phyloP scores from a whole-genome alignment of 75 land plant species.

The Isoetes taiwanensis region DNA sequence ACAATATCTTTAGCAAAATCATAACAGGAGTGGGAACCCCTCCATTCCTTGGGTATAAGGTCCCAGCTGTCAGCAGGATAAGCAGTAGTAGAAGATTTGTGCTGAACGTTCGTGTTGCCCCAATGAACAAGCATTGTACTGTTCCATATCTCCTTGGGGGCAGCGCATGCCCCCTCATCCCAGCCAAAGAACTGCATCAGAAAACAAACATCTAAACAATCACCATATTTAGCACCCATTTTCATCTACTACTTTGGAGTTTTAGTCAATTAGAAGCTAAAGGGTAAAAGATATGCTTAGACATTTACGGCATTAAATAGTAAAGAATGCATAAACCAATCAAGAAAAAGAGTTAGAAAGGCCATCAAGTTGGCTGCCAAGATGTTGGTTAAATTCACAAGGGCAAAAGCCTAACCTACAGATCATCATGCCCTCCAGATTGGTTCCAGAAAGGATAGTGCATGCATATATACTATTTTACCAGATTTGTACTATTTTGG shows the following conservation, averaged over 20 bases:
- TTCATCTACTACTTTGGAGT: too few species aligned
- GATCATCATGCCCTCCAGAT: too few species aligned
- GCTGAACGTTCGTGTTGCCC: slow-evolving; percentile 90
- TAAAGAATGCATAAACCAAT: too few species aligned
- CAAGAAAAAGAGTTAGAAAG: too few species aligned
- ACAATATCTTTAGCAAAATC: slow-evolving; percentile 88
- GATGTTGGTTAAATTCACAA: too few species aligned
- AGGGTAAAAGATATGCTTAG: too few species aligned
- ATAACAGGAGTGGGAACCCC: slow-evolving; percentile 81
- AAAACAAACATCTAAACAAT: not conserved
- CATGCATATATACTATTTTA: slow-evolving; percentile 55
- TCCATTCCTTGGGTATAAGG: slow-evolving; percentile 36
- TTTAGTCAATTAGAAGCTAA: too few species aligned
- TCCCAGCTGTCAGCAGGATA: slow-evolving; percentile 83
- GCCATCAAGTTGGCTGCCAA: too few species aligned
- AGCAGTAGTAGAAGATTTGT: slow-evolving; percentile 83
- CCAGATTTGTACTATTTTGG: too few species aligned
- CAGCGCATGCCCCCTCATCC: slow-evolving; percentile 99
- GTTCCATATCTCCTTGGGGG: slow-evolving; percentile 97
- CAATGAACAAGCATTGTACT: slow-evolving; percentile 92
- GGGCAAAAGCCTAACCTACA: too few species aligned
- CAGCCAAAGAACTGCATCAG: slow-evolving; percentile 93
- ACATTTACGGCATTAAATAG: too few species aligned
- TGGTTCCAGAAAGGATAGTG: slow-evolving; percentile 78
- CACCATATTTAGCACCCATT: too few species aligned